These are phyloP conservation scores for Clohesyomyces aquaticus DNA, from an alignment of 495 filamentous ascomycete species.

Conservation along the genomic window DNA sequence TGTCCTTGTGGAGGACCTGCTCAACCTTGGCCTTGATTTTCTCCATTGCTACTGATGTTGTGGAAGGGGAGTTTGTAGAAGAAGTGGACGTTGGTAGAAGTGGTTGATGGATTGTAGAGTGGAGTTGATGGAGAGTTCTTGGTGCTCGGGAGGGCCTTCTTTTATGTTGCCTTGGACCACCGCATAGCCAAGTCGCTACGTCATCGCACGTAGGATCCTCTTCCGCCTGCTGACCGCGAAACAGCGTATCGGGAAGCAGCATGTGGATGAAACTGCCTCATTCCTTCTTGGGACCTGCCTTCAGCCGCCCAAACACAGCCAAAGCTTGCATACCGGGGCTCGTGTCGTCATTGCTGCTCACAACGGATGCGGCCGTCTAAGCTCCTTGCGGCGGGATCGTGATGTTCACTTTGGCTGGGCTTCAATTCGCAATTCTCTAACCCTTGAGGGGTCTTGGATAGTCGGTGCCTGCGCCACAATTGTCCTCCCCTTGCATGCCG, in stretches of 20 bases:
- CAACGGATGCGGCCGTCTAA: background rate
- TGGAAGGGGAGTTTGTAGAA: constrained; percentile 3
- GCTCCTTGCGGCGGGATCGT: background rate
- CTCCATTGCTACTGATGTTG: constrained; percentile 26
- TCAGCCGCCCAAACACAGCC: background rate
- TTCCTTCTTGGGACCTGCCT: background rate
- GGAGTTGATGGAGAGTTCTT: background rate
- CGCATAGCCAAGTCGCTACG: background rate
- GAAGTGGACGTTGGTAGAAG: constrained; percentile 3
- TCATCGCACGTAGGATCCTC: background rate
- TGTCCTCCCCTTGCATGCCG: background rate
- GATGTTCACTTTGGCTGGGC: constrained; percentile 5
- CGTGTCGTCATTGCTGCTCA: background rate
- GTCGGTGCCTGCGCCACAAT: background rate
- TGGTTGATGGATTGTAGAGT: background rate
- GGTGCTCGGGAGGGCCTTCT: constrained; percentile 3
- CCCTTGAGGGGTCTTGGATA: background rate
- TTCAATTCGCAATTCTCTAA: background rate
- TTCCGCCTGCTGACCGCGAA: background rate
- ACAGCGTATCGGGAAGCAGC: background rate
- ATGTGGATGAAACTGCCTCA: constrained; percentile 1
- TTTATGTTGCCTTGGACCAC: background rate
- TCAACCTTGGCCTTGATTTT: constrained; percentile 39
- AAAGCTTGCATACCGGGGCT: background rate
- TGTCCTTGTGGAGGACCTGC: constrained; percentile 36